Evolutionary conservation across 257 asterid genomes (phyloP), one percentile per base, ranked within the genome.

Genomic region (Fraxinus pennsylvanica): DNA sequence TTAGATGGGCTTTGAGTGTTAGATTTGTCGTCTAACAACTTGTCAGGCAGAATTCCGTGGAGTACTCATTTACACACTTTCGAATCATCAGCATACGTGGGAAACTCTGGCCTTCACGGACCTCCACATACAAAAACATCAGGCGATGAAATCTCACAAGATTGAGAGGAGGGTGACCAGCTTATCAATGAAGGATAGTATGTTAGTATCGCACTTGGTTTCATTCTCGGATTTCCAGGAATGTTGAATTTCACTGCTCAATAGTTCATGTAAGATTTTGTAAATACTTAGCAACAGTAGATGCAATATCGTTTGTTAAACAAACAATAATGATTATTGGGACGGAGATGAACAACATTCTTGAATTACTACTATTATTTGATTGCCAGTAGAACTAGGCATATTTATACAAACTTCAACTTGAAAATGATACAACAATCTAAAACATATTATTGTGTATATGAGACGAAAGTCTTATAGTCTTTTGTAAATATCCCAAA

Each of bases 21-120:
- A 43, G 33, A 82, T 30, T 39, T 82, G 69, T 82, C 82, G 5
- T 43, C 69, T 61, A 81, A 84, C 80, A 80, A 84, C 75, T 74
- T 84, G 45, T 84, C 79, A 8, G 85, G 84, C 1, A 75, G 74
- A 61, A 74, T 80, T 17, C 80, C 87, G 35, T 14, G 21, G 8
- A 21, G 19, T n/a, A 57, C 29, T 47, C 74, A 74, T 0, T 22
- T 25, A 13, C 52, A 59, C 7, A 77, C 57, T 9, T 74, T 80
- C 65, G 25, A 71, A 9, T 8, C 70, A 38, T 41, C 73, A 14
- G 7, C 77, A 0, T 79, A 45, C 36, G 19, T 35, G 9, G 86
- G 68, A 0, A 82, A 82, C 30, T n/a, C 14, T 19, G 78, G 47
- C 2, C 78, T 75, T 41, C 71, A 76, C 12, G 79, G 83, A 6